These are phyloP conservation scores for Amanita pseudoporphyria DNA, from an alignment of 768 basidiomycete genomes.

Conservation along the genomic window DNA sequence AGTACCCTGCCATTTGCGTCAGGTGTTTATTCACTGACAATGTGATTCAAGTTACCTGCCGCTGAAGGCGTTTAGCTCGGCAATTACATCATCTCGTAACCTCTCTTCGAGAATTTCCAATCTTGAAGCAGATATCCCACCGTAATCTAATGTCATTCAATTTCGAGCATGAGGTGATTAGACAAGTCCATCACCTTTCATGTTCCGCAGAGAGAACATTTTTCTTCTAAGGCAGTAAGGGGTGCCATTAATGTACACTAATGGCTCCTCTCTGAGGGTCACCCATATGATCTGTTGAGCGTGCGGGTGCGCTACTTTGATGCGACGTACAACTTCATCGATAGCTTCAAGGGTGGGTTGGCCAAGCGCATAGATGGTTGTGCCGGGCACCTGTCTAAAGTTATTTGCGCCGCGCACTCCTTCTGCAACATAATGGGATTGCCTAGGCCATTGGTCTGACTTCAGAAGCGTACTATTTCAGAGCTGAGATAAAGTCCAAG, in stretches of 20 bases:
- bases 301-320: conserved; percentile 51
- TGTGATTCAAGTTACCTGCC: conserved; percentile 47
- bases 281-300: conserved; percentile 76
- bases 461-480: conserved; percentile 67
- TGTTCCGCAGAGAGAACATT: conserved; percentile 80
- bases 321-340: conserved; percentile 59
- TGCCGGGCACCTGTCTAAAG: conserved; percentile 76
- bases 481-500: not conserved
- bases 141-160: conserved; percentile 55
- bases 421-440: conserved; percentile 54
- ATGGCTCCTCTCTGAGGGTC: conserved; percentile 85
- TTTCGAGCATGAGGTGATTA: not conserved
- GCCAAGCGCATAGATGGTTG: conserved; percentile 84
- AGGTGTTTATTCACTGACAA: not conserved
- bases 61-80: conserved; percentile 76
- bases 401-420: conserved; percentile 91
- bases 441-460: conserved; percentile 84
- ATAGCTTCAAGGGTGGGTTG: conserved; percentile 90
- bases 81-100: conserved; percentile 76
- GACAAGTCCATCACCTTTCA: conserved; percentile 57
- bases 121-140: conserved; percentile 86
- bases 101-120: conserved; percentile 88
- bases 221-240: conserved; percentile 88
- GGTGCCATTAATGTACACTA: conserved; percentile 87
- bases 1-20: conserved; percentile 43